Evolutionary conservation across 306 rosid species (phyloP).

Genomic region (Adenanthera pavonina): DNA sequence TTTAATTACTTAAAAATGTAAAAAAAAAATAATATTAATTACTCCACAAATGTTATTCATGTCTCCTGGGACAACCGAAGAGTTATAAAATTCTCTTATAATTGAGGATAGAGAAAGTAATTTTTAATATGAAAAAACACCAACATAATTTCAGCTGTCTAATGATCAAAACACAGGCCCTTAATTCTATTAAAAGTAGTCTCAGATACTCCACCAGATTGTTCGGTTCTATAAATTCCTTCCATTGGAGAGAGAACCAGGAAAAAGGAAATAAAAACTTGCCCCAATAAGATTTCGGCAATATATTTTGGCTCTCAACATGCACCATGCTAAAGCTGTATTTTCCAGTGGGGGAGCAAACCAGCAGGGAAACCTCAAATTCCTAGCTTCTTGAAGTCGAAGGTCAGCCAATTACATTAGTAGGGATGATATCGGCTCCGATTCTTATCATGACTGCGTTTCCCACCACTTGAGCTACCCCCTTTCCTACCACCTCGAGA

Average conservation of each 20-base stretch:
- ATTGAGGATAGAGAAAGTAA: no score
- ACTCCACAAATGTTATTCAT: no score
- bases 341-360: constrained; percentile 9
- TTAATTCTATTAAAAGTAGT: neutral
- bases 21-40: no score
- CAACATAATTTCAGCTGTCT: neutral
- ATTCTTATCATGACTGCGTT: constrained; percentile 45
- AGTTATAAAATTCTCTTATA: no score
- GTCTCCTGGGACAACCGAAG: no score
- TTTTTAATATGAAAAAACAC: no score
- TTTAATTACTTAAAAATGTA: no score
- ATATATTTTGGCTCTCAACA: constrained; percentile 1
- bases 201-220: neutral
- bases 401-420: constrained; percentile 31
- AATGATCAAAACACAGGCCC: neutral
- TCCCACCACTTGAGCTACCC: constrained; percentile 63
- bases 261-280: neutral
- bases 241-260: neutral
- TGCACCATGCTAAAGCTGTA: neutral
- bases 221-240: neutral
- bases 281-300: neutral
- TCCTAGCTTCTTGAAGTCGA: constrained; percentile 22
- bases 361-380: constrained; percentile 24
- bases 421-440: constrained; percentile 66
- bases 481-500: constrained; percentile 55